These are phyloP conservation scores for Pseudocercospora pini-densiflorae DNA, from an alignment of 2,329 filamentous ascomycete species.

Conservation along the genomic window DNA sequence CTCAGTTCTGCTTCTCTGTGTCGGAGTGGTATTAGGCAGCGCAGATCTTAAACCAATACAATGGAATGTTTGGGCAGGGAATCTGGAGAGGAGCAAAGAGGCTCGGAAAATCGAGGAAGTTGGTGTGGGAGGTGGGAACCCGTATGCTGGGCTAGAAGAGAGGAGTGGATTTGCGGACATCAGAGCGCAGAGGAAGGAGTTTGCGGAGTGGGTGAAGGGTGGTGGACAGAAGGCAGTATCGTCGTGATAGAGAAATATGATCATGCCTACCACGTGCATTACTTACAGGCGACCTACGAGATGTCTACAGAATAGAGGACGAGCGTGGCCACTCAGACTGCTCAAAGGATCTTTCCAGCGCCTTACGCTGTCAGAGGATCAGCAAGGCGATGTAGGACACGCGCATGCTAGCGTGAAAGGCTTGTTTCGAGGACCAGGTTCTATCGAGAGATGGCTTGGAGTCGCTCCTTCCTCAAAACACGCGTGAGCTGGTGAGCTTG, in stretches of 20 bases:
- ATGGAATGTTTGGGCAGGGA: constrained; percentile 80
- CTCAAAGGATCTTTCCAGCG: neutral
- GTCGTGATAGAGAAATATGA: neutral
- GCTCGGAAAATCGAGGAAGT: constrained; percentile 61
- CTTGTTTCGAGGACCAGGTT: neutral
- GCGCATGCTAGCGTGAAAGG: neutral
- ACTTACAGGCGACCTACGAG: neutral
- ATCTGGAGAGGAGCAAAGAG: constrained; percentile 72
- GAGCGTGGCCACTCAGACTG: neutral
- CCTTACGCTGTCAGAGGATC: neutral
- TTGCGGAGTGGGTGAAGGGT: constrained; percentile 71
- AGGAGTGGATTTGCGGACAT: constrained; percentile 87
- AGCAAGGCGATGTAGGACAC: neutral
- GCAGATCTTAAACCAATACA: constrained; percentile 82
- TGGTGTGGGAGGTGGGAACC: constrained; percentile 77
- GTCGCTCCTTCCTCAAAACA: constrained; percentile 2
- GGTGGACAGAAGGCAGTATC: constrained; percentile 20
- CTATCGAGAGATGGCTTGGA: neutral
- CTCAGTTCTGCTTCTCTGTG: constrained; percentile 77
- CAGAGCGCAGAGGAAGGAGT: constrained; percentile 73
- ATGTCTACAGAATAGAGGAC: neutral
- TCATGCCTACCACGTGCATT: no score
- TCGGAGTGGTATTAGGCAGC: constrained; percentile 80
- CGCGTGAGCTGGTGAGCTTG: no score
- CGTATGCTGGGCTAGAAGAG: constrained; percentile 78